Evolutionary conservation across 2,329 filamentous ascomycete species (phyloP).

Genomic region (Alternaria metachromatica): DNA sequence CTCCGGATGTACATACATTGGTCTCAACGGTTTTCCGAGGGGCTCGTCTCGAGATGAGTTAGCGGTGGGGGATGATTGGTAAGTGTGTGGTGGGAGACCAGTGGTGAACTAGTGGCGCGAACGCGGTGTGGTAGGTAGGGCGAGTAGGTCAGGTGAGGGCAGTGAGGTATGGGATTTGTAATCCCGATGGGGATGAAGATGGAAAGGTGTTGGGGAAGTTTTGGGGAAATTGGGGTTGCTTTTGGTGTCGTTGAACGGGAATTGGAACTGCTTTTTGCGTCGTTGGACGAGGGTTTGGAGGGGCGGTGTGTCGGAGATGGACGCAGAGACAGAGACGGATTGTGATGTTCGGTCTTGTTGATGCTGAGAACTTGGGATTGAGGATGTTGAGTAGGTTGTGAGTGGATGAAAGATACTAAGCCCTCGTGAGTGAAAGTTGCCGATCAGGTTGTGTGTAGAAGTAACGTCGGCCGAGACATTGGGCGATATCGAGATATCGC

Average conservation of each 20-base stretch:
- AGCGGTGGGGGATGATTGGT: not conserved
- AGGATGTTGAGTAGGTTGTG: not conserved
- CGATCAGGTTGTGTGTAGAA: not conserved
- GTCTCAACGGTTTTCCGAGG: not conserved
- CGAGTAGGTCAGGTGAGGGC: not conserved
- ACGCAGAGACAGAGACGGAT: not conserved
- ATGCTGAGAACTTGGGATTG: not conserved
- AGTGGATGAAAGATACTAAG: not conserved
- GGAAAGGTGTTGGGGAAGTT: not conserved
- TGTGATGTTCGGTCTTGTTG: not conserved
- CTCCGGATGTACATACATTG: not conserved
- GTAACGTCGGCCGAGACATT: not conserved
- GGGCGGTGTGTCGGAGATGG: not conserved
- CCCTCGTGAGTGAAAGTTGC: not conserved
- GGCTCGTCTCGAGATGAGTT: not conserved
- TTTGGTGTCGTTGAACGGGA: not conserved
- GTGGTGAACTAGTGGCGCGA: not conserved
- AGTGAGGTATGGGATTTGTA: not conserved
- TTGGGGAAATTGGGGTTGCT: not conserved
- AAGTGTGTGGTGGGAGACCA: not conserved
- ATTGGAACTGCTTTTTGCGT: not conserved
- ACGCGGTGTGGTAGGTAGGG: not conserved
- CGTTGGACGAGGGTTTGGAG: not conserved
- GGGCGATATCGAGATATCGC: not conserved
- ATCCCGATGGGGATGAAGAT: not conserved